Evolutionary conservation across 2,329 filamentous ascomycete genomes (phyloP), one percentile per base, ranked within the genome.

Genomic region (Botrytis deweyae): DNA sequence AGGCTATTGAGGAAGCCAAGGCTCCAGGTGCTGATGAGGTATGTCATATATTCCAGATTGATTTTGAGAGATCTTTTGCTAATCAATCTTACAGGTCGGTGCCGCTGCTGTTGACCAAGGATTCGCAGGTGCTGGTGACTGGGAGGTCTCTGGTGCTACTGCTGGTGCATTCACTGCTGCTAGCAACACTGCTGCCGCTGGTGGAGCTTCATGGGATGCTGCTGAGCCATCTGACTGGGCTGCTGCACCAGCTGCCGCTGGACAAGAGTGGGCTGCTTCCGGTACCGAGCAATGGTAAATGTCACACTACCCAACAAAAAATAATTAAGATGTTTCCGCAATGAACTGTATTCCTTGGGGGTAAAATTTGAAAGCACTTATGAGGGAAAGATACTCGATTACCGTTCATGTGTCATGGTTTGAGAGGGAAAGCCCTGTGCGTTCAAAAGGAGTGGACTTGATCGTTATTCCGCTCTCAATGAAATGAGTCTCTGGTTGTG

Each of bases 301-400:
- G 63, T 72, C 63, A 55, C 44, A 72, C n/a, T 72, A 69, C 38
- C 65, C 58, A 70, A 73, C 46, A 74, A 58, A 74, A 76, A 70
- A 77, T 76, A 77, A 73, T 73, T 61, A 65, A 71, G 68, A 72
- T 76, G 73, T 76, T 72, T 72, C 74, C 67, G 61, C 70, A 64
- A 76, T 77, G 73, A 73, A 70, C 74, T 77, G 74, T 76, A 76
- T 73, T 75, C 68, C 78, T 79, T 80, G 81, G 80, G 80, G 82
- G 83, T 87, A 84, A 85, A 65, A 87, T 87, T 89, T 89, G 87
- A 87, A 85, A 87, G 91, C 90, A 92, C 94, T 98, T 88, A 98
- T 92, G 95, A 98, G 94, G 95, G 95, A 98, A 98, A 98, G 95
- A 98, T 94, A 97, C 92, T 94, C 88, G 83, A 82, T 82, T 83